phyloP scores from a whole-genome alignment of 371 early-diverging fungal species.

The Mucor lusitanicus region DNA sequence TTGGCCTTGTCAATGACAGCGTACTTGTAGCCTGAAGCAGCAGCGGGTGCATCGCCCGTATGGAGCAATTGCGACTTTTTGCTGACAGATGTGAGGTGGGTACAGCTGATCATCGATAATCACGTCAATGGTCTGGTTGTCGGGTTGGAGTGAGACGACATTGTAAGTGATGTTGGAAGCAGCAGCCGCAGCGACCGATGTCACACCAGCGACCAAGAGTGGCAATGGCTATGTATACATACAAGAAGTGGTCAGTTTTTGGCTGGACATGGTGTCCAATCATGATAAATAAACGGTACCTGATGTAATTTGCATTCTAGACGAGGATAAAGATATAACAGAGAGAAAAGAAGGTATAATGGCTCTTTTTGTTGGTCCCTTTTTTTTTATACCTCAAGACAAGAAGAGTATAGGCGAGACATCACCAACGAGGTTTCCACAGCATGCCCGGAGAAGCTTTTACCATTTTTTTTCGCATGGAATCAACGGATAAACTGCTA shows the following conservation, averaged over 20 bases:
- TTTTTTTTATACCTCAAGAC: background rate
- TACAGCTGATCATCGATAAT: constrained; percentile 14
- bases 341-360: background rate
- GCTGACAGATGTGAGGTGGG: constrained; percentile 1
- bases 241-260: background rate
- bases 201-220: background rate
- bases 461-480: background rate
- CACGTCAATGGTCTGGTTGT: constrained; percentile 11
- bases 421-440: background rate
- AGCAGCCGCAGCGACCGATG: background rate
- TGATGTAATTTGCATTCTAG: background rate
- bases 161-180: constrained; percentile 12
- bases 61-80: constrained; percentile 9
- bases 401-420: background rate
- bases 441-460: background rate
- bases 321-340: background rate
- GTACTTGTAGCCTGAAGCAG: constrained; percentile 11
- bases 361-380: background rate
- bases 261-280: background rate
- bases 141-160: constrained; percentile 5
- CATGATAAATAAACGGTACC: background rate
- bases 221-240: background rate
- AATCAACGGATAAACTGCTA: no score
- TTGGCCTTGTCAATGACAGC: constrained; percentile 1
- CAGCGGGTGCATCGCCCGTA: constrained; percentile 13